Evolutionary conservation across 2,329 filamentous ascomycete species (phyloP).

Genomic region (Penicillium sp.): DNA sequence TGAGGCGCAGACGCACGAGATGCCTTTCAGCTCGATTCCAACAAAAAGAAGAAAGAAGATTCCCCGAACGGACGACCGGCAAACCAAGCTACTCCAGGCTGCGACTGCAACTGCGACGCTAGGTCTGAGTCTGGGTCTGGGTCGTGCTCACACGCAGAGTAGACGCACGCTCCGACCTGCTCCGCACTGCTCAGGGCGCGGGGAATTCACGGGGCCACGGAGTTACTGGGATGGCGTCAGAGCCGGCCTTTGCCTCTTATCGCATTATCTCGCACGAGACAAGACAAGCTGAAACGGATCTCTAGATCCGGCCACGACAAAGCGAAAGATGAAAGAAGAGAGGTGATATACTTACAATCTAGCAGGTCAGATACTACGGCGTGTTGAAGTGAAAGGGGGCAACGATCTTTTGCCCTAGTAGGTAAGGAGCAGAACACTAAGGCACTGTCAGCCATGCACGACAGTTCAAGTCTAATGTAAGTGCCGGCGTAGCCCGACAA

Average conservation of each 20-base stretch:
- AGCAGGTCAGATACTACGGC: too few relatives aligned
- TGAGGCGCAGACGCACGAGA: background rate
- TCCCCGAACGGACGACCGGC: background rate
- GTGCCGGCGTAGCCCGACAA: conserved; percentile 6
- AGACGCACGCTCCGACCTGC: conserved; percentile 22
- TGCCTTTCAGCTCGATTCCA: background rate
- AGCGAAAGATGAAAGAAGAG: background rate
- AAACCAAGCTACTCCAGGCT: background rate
- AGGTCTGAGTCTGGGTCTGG: background rate
- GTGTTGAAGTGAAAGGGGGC: background rate
- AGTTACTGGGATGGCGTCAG: conserved; percentile 6
- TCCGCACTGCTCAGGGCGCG: conserved; percentile 16
- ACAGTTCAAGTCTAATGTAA: conserved; percentile 11
- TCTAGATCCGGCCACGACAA: background rate
- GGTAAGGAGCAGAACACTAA: background rate
- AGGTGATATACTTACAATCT: background rate
- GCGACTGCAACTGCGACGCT: background rate
- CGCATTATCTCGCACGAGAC: background rate
- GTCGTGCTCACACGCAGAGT: background rate
- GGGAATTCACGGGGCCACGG: conserved; percentile 4
- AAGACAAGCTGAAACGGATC: background rate
- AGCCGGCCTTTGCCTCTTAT: background rate
- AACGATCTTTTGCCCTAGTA: background rate
- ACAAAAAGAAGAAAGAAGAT: background rate
- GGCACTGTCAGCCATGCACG: conserved; percentile 19